Conservation (phyloP, 352 stramenopile species). For the Phytophthora tentaculata region DNA sequence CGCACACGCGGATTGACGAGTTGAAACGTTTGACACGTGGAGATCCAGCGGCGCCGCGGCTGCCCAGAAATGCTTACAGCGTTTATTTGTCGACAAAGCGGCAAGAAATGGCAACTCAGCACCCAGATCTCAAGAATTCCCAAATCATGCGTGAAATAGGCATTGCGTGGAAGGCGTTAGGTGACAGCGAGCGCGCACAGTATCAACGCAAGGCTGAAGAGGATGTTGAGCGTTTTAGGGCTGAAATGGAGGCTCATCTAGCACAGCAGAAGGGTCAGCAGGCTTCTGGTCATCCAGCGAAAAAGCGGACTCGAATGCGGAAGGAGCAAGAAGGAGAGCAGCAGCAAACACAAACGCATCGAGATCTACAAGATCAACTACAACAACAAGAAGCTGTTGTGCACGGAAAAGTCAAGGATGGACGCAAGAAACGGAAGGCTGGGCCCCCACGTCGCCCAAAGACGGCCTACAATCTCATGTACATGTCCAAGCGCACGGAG, state of each 20-base stretch:
- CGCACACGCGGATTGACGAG: slow-evolving; percentile 43
- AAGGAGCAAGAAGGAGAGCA: neutral
- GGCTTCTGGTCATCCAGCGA: neutral
- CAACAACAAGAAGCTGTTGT: neutral
- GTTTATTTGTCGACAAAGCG: slow-evolving; percentile 50
- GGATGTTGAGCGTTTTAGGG: slow-evolving; percentile 55
- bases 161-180: slow-evolving; percentile 50
- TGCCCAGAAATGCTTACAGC: slow-evolving; percentile 53
- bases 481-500: slow-evolving; percentile 60
- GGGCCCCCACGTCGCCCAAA: slow-evolving; percentile 41
- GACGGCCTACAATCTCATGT: slow-evolving; percentile 73
- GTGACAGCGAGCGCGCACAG: slow-evolving; percentile 31
- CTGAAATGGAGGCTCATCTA: slow-evolving; percentile 55
- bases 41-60: slow-evolving; percentile 40
- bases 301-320: slow-evolving; percentile 19
- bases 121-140: slow-evolving; percentile 43
- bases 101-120: slow-evolving; percentile 36
- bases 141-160: slow-evolving; percentile 59
- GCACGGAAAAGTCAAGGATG: slow-evolving; percentile 3
- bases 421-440: slow-evolving; percentile 37
- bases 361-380: neutral
- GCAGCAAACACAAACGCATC: neutral
- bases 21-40: slow-evolving; percentile 39
- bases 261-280: slow-evolving; percentile 5
- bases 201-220: slow-evolving; percentile 49